phyloP scores from a whole-genome alignment of 257 asterid species.

The Rubia yunnanensis region DNA sequence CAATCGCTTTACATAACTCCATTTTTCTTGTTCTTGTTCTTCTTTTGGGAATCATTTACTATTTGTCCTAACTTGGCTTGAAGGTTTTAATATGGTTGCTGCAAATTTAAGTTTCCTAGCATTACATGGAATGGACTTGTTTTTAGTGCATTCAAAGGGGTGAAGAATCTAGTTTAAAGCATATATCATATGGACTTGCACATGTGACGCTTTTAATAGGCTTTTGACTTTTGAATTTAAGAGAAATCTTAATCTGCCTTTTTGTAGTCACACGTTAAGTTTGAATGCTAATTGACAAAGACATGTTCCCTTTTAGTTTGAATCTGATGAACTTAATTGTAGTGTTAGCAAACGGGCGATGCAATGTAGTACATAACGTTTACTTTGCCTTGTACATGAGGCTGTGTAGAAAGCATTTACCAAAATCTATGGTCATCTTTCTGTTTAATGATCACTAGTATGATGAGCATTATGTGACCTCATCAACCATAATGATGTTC shows the following conservation, averaged over 20 bases:
- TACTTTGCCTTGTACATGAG: background rate
- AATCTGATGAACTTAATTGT: background rate
- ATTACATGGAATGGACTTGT: background rate
- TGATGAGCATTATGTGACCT: background rate
- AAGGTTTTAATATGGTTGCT: background rate
- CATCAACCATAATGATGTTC: background rate
- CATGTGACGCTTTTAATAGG: background rate
- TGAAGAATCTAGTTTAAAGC: background rate
- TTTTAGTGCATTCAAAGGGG: background rate
- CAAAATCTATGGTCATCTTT: background rate
- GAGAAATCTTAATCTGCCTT: background rate
- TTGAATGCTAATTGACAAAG: background rate
- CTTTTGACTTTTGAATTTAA: background rate
- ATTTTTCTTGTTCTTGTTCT: background rate
- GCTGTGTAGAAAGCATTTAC: background rate
- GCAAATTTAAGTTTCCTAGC: conserved; percentile 11
- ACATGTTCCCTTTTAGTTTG: background rate
- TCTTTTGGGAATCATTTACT: background rate
- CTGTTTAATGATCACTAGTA: background rate
- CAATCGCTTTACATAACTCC: background rate
- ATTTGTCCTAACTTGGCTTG: background rate
- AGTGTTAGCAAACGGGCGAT: background rate
- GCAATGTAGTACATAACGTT: background rate
- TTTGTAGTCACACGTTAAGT: background rate
- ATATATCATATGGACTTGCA: background rate